phyloP scores from a whole-genome alignment of 108 stramenopile species.

The Skeletonema menzelii region DNA sequence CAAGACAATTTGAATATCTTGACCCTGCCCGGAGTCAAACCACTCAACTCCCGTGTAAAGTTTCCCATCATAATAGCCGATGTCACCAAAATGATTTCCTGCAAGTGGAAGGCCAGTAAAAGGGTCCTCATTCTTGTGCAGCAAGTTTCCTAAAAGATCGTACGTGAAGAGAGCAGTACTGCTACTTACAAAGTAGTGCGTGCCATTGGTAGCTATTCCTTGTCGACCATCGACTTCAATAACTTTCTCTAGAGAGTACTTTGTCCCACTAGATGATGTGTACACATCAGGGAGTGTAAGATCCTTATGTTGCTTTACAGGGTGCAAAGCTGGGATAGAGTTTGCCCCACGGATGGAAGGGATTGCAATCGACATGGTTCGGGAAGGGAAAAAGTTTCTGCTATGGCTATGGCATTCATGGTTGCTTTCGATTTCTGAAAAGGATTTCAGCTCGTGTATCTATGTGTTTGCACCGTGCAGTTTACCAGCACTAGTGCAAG shows the following conservation, averaged over 20 bases:
- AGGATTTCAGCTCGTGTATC: too few relatives aligned
- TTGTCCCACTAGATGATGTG: too few relatives aligned
- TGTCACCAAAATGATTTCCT: background rate
- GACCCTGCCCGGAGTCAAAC: background rate
- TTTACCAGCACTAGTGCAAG: too few relatives aligned
- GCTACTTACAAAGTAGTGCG: background rate
- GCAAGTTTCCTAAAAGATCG: background rate
- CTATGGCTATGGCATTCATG: too few relatives aligned
- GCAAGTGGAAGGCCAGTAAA: background rate
- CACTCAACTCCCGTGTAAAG: slow-evolving; percentile 3
- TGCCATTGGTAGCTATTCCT: background rate
- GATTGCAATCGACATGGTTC: background rate
- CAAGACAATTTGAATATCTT: slow-evolving; percentile 2
- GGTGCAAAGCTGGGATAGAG: too few relatives aligned
- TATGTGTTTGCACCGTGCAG: too few relatives aligned
- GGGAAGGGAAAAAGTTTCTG: too few relatives aligned
- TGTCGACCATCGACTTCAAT: slow-evolving; percentile 5
- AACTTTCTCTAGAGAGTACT: background rate
- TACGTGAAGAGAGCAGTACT: background rate
- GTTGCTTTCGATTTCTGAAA: background rate
- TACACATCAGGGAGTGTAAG: too few relatives aligned
- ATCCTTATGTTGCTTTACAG: too few relatives aligned
- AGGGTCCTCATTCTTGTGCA: background rate
- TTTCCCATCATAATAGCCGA: background rate
- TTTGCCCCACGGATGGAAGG: too few relatives aligned